phyloP scores from a whole-genome alignment of 495 filamentous ascomycete genomes.

The Talaromyces proteolyticus region DNA sequence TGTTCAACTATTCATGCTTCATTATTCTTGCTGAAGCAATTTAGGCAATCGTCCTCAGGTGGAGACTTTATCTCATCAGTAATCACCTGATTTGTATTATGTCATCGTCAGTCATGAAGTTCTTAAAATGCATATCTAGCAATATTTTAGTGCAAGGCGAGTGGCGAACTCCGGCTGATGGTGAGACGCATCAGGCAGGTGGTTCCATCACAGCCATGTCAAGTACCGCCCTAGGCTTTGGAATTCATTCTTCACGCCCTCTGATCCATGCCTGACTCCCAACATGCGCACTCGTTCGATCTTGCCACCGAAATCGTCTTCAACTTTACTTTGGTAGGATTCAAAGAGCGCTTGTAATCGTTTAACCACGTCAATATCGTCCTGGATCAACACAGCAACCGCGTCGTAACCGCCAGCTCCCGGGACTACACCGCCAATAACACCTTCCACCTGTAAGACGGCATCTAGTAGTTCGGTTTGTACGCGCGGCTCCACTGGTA shows the following conservation, averaged over 20 bases:
- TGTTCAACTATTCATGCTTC: too few relatives aligned
- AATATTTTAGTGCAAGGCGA: too few relatives aligned
- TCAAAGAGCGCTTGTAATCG: conserved; percentile 56
- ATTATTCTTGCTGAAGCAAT: too few relatives aligned
- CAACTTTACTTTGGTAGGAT: conserved; percentile 52
- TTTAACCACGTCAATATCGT: conserved; percentile 62
- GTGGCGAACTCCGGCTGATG: too few relatives aligned
- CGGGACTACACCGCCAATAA: conserved; percentile 87
- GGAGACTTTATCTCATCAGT: too few relatives aligned
- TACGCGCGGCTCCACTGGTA: conserved; percentile 85
- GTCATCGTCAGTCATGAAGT: too few relatives aligned
- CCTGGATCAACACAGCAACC: conserved; percentile 69
- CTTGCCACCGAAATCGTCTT: conserved; percentile 48
- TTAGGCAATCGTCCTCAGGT: too few relatives aligned
- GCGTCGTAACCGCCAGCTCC: conserved; percentile 96
- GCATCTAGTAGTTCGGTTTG: conserved; percentile 83
- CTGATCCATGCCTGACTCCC: conserved; percentile 79
- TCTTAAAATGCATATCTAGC: too few relatives aligned
- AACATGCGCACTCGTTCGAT: conserved; percentile 71
- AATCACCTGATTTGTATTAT: too few relatives aligned
- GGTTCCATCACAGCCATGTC: conserved; percentile 55
- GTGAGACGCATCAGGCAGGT: too few relatives aligned
- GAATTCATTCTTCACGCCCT: conserved; percentile 67
- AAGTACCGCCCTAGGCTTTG: conserved; percentile 46
- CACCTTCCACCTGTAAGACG: conserved; percentile 63